Evolutionary conservation across 1,139 yeast genomes (phyloP), one percentile per base, ranked within the genome.

Genomic region (Taiozyma onychis): DNA sequence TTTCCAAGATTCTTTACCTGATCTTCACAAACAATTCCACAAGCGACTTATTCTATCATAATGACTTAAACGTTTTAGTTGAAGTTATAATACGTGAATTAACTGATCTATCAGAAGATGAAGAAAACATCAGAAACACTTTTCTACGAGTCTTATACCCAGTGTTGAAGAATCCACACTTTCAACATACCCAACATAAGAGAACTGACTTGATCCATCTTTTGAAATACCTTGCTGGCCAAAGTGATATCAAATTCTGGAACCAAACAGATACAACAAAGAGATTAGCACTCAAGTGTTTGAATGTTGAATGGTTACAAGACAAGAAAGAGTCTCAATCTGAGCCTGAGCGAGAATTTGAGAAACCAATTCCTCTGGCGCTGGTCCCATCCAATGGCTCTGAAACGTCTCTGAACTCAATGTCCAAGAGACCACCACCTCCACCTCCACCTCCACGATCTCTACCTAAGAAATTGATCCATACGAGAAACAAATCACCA

Each of bases 31-130:
- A 86, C 13, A 74, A 82, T 0, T 71, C 72, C 47, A 83, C 93
- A 0, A 72, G 81, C 42, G 87, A 85, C 48, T 62, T 66, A 59
- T 78, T 87, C 48, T 93, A 93, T 64, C 73, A 88, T 54, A 93
- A 93, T 62, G 99, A 93, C 65, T 70, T 91, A 52, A 82, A 85
- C 60, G 95, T 93, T 6, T 75, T 93, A 53, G 81, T 87, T n/a
- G 97, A 90, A 58, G 89, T 93, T 9, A 75, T 91, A 49, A 75
- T 90, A 5, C 72, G 98, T 51, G 97, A 91, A 65, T 73, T 91
- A 50, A 78, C 80, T 56, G 82, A 90, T 62, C 68, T 89, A 47
- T 71, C 84, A 5, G 81, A 76, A 41, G 78, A 77, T 28, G 78
- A 79, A 42, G 90, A 84, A 55, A 74, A 79, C 46, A 70, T 90